Evolutionary conservation across 2,329 filamentous ascomycete species (phyloP), one percentile per base, ranked within the genome.

Genomic region (Laburnicola sp.): DNA sequence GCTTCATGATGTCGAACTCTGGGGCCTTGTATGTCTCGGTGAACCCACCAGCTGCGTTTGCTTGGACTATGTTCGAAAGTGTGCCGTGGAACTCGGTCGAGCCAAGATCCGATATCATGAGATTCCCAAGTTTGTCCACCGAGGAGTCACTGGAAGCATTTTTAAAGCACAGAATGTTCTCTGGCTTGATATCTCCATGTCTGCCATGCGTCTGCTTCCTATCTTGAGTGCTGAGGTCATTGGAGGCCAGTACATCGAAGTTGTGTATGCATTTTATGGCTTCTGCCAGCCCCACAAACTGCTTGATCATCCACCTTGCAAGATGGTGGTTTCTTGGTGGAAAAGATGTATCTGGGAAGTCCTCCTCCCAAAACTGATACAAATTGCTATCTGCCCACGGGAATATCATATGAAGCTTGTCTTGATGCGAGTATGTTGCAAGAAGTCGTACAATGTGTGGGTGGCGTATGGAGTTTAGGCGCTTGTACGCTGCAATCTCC

Each of bases 1-100:
- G 58, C 4, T 42, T 39, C 0, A 44, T 16, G 0, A 73, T 16
- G 3, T 68, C 65, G 26, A 67, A 65, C 22, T 77, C 75, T 4
- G 76, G 75, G 0, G 75, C 71, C n/a, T 65, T 65, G 25, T 76
- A 78, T 0, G 74, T 74, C 6, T 64, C 66, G 0, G 68, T 52
- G 32, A 56, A 39, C 2, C 48, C 48, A 38, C 26, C 31, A 28
- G 41, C 5, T 30, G 28, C 28, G 10, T 6, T 5, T 30, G 10
- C n/a, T n/a, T n/a, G n/a, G n/a, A n/a, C n/a, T n/a, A n/a, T n/a
- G n/a, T n/a, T 30, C 10, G 28, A 30, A 30, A 6, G 28, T 6
- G 28, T 6, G 28, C 28, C 10, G 10, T 30, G 10, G 28, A 30
- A 30, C 10, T 30, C 6, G 6, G 28, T 10, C 5, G 10, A 30